Base-by-base conservation (phyloP, 192 early-diverging fungal genomes). In the Hyaloraphidium curvatum region DNA sequence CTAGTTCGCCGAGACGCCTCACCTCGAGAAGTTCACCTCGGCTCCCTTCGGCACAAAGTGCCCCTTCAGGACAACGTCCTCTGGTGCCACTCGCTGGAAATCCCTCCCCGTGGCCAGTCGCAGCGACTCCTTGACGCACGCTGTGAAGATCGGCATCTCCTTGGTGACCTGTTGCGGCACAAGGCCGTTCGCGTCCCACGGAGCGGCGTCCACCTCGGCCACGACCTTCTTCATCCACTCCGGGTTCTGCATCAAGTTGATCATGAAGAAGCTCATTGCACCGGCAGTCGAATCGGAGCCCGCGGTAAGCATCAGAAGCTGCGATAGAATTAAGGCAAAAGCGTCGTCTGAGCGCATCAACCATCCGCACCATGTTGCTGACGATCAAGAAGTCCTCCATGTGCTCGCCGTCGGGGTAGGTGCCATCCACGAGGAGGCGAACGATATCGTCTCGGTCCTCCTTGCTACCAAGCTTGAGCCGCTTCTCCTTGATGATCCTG, bases 21-120 rank as follows among this genome's bases (percentile, higher is more conserved):
- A 48, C 43, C 25, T 25, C 43, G 43, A 48, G 7, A 48, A 14
- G 23, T 48, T 48, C 43, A 48, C 43, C 43, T 48, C 43, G 14
- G 43, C 25, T 14, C 43, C 43, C 4, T 14, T 25, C 7, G 43
- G 43, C 43, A 48, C 25, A 19, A 22, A 48, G 43, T 48, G 43
- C 25, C 43, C 43, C 43, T 22, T 25, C 43, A 48, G 5, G 43
- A 25, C 25, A 14, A 14, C 43, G 7, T 48, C 43, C 43, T 48
- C 7, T 14, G 25, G 43, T 5, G 43, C 43, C 4, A 48, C 43
- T 25, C 43, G 43, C 19, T 48, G 43, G 19, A 48, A 48, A 25
- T 48, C 43, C 4, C 43, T 5, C 7, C 43, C 43, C 14, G 43
- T 48, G 43, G 14, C 25, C 43, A 48, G 14, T 21, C 43, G 43